Conservation (phyloP, 495 filamentous ascomycete genomes). For the Neurospora sp. region DNA sequence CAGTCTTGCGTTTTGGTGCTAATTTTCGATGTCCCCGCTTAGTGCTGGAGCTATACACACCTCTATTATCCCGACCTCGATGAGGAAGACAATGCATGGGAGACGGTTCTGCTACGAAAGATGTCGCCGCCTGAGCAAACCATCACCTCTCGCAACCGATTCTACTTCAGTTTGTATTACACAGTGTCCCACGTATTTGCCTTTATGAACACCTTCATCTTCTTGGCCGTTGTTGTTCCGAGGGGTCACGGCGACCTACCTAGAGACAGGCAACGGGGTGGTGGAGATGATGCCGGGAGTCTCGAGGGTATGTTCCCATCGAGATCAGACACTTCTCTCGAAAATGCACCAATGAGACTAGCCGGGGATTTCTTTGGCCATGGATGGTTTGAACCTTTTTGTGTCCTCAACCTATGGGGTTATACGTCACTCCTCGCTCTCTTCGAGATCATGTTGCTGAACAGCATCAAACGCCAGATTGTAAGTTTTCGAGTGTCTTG, state of each 20-base stretch:
- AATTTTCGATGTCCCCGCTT: background rate
- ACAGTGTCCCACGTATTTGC: slow-evolving; percentile 31
- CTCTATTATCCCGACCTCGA: slow-evolving; percentile 30
- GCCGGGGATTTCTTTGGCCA: slow-evolving; percentile 21
- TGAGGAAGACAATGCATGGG: slow-evolving; percentile 17
- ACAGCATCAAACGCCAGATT: slow-evolving; percentile 38
- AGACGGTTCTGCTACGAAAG: slow-evolving; percentile 17
- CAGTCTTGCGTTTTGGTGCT: background rate
- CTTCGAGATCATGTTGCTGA: slow-evolving; percentile 36
- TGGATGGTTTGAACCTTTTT: slow-evolving; percentile 29
- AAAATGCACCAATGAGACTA: background rate
- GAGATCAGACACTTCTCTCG: background rate
- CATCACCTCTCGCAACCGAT: slow-evolving; percentile 21
- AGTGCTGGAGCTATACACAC: slow-evolving; percentile 41
- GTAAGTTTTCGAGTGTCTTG: slow-evolving; percentile 18
- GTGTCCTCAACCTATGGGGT: slow-evolving; percentile 33
- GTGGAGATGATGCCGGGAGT: background rate
- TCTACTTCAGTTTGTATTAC: slow-evolving; percentile 42
- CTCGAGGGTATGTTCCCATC: background rate
- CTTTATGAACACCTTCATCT: slow-evolving; percentile 35
- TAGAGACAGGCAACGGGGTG: background rate
- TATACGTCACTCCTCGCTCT: slow-evolving; percentile 33
- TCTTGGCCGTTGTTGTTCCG: slow-evolving; percentile 37
- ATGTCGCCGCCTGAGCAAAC: slow-evolving; percentile 30
- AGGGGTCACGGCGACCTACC: slow-evolving; percentile 22